A percentile compares a stretch with the other conserved stretches of the same genome.
These are phyloP conservation scores for Xylariales sp. DNA, from an alignment of 2,329 filamentous ascomycete genomes.

Conservation along the genomic window DNA sequence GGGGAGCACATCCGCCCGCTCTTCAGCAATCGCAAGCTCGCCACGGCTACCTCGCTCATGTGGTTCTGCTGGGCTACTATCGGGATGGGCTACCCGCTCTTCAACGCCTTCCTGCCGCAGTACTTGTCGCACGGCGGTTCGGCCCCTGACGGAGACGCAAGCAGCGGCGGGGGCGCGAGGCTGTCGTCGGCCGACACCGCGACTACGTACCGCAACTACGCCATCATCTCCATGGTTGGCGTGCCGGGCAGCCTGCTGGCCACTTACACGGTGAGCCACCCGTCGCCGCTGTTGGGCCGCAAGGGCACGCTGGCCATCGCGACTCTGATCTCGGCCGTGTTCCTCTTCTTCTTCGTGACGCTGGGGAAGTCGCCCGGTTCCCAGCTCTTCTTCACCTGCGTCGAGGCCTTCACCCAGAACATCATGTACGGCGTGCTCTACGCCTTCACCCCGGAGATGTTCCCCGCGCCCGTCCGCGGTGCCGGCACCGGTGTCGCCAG, in stretches of 20 bases:
- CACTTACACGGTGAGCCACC: constrained; percentile 65
- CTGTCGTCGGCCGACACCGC: constrained; percentile 18
- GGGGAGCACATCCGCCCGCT: constrained; percentile 63
- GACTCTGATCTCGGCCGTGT: constrained; percentile 62
- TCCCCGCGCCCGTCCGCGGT: constrained; percentile 67
- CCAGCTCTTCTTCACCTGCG: constrained; percentile 62
- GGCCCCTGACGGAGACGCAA: constrained; percentile 22
- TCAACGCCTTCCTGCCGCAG: constrained; percentile 87
- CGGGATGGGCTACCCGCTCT: constrained; percentile 82
- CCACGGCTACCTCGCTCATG: constrained; percentile 49
- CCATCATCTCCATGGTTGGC: constrained; percentile 72
- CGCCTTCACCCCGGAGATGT: constrained; percentile 73
- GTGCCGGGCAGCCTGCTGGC: constrained; percentile 74
- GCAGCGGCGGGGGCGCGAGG: constrained; percentile 23
- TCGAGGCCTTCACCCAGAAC: constrained; percentile 69
- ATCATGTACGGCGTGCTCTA: constrained; percentile 76
- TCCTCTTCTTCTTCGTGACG: constrained; percentile 63
- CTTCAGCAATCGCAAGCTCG: constrained; percentile 50
- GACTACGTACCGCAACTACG: constrained; percentile 72
- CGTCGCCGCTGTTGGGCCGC: constrained; percentile 60
- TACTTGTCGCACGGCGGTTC: constrained; percentile 62
- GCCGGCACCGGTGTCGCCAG: constrained; percentile 69
- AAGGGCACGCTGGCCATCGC: constrained; percentile 67
- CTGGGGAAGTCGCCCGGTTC: constrained; percentile 50
- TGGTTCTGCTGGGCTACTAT: constrained; percentile 83